Base-by-base conservation (phyloP, 2,329 filamentous ascomycete species). In the Corinectria fuckeliana region DNA sequence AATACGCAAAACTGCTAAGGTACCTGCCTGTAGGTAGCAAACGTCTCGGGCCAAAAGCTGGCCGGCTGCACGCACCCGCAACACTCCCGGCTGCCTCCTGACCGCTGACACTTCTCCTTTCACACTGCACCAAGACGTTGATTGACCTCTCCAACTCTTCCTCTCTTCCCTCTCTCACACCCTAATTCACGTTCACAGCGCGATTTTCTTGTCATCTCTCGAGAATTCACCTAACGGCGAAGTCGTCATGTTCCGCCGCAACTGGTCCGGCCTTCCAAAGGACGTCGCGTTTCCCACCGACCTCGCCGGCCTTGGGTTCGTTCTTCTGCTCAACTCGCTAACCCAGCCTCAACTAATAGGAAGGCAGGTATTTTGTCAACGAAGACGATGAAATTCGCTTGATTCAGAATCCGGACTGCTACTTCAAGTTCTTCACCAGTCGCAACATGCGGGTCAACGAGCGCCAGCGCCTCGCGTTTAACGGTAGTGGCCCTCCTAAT, bases 401-500 rank as follows among this genome's bases (percentile, higher is more conserved):
- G 61, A 88, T 91, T 54, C 79, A 84, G 20, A 79, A 92, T 32
- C 88, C 90, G 0, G 82, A 89, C 25, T 80, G 84, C 64, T 89
- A 88, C 71, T 96, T 92, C 80, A 85, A 91, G 66, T 97, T 84
- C 81, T 89, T 87, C 72, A 75, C 91, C 52, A 89, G 85, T 72
- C 88, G 86, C 67, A 93, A 92, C 74, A 80, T 85, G n/a, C 88
- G 92, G 34, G 83, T 89, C 76, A 97, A 97, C 73, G 84, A 89
- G 38, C 81, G 89, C 18, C 91, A 92, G 69, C 84, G 89, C 16
- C 90, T 90, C 64, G 82, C 88, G 36, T 87, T 96, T 76, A 89
- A 96, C 69, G 77, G 92, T 91, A 73, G 10, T 65, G 80, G 74
- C 48, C 4, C 6, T 18, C 11, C 5, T 13, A 18, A 4, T n/a